Evolutionary conservation across 768 basidiomycete genomes (phyloP).

Genomic region (Cantharellus anzutake): DNA sequence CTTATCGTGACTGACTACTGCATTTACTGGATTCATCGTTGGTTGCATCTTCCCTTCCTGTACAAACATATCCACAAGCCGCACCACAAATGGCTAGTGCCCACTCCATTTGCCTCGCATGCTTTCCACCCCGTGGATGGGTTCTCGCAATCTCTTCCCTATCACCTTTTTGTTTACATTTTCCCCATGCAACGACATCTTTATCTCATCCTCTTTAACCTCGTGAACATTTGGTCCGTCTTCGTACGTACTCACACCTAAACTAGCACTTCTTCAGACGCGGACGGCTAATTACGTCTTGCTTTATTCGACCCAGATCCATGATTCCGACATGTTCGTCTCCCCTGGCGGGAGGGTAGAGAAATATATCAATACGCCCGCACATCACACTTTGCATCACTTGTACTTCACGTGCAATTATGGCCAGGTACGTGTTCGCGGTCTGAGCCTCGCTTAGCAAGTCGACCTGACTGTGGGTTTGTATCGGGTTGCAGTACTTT

Average conservation of each 20-base stretch:
- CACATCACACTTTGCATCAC: slow-evolving; percentile 94
- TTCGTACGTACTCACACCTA: slow-evolving; percentile 32
- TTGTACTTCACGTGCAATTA: slow-evolving; percentile 95
- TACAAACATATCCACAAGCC: slow-evolving; percentile 94
- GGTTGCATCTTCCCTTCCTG: slow-evolving; percentile 62
- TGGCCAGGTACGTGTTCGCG: slow-evolving; percentile 36
- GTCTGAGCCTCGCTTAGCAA: neutral
- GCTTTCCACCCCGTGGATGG: slow-evolving; percentile 97
- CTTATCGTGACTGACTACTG: slow-evolving; percentile 76
- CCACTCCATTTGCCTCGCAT: slow-evolving; percentile 92
- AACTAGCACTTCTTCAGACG: neutral
- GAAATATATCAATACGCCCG: slow-evolving; percentile 88
- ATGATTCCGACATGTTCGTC: slow-evolving; percentile 91
- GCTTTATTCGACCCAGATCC: slow-evolving; percentile 40
- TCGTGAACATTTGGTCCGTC: slow-evolving; percentile 90
- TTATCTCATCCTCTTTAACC: slow-evolving; percentile 72
- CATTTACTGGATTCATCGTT: slow-evolving; percentile 95
- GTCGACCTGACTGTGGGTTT: neutral
- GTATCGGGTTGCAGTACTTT: slow-evolving; percentile 51
- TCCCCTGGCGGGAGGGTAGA: slow-evolving; percentile 67
- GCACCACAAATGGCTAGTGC: slow-evolving; percentile 98
- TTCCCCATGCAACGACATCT: slow-evolving; percentile 78
- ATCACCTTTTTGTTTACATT: slow-evolving; percentile 77
- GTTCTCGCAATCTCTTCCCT: slow-evolving; percentile 83
- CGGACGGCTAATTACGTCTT: neutral